Evolutionary conservation across 75 land plant genomes (phyloP).

Genomic region (Picea glauca): DNA sequence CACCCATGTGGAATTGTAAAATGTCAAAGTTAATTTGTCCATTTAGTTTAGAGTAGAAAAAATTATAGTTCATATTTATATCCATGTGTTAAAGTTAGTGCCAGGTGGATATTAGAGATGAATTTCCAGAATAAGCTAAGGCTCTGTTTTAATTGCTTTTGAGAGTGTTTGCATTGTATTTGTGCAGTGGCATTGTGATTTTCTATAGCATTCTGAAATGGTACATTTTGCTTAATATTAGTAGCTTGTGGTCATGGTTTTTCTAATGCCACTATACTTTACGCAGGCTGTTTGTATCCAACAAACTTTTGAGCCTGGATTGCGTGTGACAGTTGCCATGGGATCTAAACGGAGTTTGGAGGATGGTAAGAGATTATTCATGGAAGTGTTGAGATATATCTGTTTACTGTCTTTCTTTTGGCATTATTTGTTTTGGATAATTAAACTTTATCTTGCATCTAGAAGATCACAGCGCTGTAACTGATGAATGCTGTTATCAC

Average conservation of each 20-base stretch:
- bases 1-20: neutral
- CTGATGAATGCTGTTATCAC: too few species aligned
- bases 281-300: slow-evolving; percentile 69
- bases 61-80: too few species aligned
- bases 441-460: neutral
- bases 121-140: neutral
- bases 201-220: neutral
- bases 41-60: neutral
- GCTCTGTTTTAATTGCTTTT: neutral
- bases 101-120: too few species aligned
- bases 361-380: slow-evolving; percentile 25
- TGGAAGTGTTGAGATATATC: neutral
- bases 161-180: neutral
- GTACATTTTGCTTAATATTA: neutral
- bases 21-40: neutral
- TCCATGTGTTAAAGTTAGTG: too few species aligned
- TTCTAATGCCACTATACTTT: neutral
- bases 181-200: neutral
- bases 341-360: slow-evolving; percentile 51
- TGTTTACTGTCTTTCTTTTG: neutral
- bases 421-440: neutral
- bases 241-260: neutral
- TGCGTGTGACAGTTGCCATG: slow-evolving; percentile 91
- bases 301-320: slow-evolving; percentile 64
- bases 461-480: neutral